phyloP scores from a whole-genome alignment of 306 rosid genomes.

The Lagenaria siceraria region DNA sequence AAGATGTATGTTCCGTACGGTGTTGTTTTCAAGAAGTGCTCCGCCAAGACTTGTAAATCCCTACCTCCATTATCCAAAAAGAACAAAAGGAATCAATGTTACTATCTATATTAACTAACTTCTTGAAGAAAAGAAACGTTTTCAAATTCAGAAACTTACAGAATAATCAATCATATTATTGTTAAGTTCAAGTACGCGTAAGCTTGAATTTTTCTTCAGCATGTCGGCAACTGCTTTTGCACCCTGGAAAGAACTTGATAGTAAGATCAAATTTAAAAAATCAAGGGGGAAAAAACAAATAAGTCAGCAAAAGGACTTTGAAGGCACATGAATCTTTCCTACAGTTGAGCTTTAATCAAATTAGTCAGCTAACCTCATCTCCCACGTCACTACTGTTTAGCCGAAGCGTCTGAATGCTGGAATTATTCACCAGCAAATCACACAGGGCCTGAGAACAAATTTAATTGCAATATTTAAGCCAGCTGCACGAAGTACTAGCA shows the following conservation, averaged over 20 bases:
- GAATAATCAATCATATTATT: conserved; percentile 91
- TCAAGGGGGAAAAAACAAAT: background rate
- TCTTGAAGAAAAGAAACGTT: background rate
- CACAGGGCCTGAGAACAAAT: conserved; percentile 59
- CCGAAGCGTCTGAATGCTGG: conserved; percentile 72
- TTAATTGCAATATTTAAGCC: conserved; percentile 7
- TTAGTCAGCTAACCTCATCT: conserved; percentile 70
- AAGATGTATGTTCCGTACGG: conserved; percentile 63
- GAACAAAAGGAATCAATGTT: conserved; percentile 18
- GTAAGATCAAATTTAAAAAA: background rate
- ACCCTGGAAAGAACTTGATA: conserved; percentile 40
- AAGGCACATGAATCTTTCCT: background rate
- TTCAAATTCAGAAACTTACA: conserved; percentile 38
- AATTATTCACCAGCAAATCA: conserved; percentile 56
- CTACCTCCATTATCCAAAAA: conserved; percentile 55
- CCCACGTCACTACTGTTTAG: conserved; percentile 87
- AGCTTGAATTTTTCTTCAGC: conserved; percentile 75
- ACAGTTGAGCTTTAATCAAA: conserved; percentile 2
- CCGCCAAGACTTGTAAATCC: conserved; percentile 94
- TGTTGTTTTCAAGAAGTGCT: conserved; percentile 78
- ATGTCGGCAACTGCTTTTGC: conserved; percentile 82
- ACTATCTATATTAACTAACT: background rate
- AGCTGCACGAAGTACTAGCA: background rate
- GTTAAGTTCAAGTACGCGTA: conserved; percentile 75
- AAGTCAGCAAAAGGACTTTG: background rate